Evolutionary conservation across 2,329 filamentous ascomycete species (phyloP), one percentile per base, ranked within the genome.

Genomic region (Alternaria novae-zelandiae): DNA sequence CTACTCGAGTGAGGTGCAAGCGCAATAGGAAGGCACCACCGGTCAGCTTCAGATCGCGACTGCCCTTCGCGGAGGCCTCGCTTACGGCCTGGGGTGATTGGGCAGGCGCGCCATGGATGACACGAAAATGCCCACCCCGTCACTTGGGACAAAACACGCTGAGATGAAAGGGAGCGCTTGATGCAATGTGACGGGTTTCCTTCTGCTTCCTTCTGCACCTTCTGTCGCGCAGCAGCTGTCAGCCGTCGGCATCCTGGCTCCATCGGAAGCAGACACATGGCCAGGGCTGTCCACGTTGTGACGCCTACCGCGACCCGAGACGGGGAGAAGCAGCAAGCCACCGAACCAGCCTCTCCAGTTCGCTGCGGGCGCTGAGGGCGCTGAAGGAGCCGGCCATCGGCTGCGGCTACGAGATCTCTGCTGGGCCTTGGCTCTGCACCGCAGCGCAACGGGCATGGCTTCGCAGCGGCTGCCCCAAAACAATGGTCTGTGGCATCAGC

Each of bases 361-460:
- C 46, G 45, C 25, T n/a, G 28, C 25, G 47, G 51, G 45, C 58
- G 64, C 60, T 45, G 63, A 45, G 64, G 62, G 64, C 61, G 69
- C 66, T 51, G 43, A 57, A 67, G 56, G 64, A 59, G 65, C 70
- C 67, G 59, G 54, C 41, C 63, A 49, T 70, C 63, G 69, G 66
- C 65, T 73, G 70, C 70, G 73, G 70, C 68, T 73, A 68, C 65
- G 69, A 70, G 67, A 71, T 71, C 70, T 71, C 64, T 69, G 62
- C 60, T 58, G 12, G 53, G 28, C 32, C 66, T 58, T 63, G 61
- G 67, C 64, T 50, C 55, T 71, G 68, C 66, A 68, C 12, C 25
- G 44, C 54, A 47, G 70, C 66, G 54, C 32, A 68, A 54, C 43
- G 47, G 65, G 70, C 58, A 59, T 69, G 65, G 66, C 66, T 71